Evolutionary conservation across 192 early-diverging fungal species (phyloP).

Genomic region (Coemansia sp.): DNA sequence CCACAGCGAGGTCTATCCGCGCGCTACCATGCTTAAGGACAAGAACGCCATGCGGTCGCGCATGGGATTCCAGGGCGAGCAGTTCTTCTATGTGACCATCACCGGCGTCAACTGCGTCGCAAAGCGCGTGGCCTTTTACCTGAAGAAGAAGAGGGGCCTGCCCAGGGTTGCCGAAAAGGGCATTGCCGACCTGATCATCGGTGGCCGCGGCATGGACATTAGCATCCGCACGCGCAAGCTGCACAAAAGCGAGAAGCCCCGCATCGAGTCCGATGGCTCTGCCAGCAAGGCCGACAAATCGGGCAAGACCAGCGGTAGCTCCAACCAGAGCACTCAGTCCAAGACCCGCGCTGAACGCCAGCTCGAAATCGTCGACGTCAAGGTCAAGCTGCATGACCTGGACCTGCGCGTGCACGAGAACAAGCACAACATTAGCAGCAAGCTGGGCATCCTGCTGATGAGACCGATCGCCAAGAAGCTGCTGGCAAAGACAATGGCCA

Average conservation of each 20-base stretch:
- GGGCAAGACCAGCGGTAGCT: not conserved
- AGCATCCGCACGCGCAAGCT: slow-evolving; percentile 32
- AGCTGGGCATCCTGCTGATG: slow-evolving; percentile 30
- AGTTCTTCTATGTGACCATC: slow-evolving; percentile 45
- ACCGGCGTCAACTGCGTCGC: slow-evolving; percentile 45
- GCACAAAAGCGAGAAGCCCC: slow-evolving; percentile 44
- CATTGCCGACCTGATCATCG: slow-evolving; percentile 36
- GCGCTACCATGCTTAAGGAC: slow-evolving; percentile 33
- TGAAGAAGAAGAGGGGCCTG: slow-evolving; percentile 51
- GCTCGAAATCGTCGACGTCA: slow-evolving; percentile 44
- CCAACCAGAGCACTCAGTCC: not conserved
- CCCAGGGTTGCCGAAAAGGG: slow-evolving; percentile 50
- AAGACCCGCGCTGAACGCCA: slow-evolving; percentile 18
- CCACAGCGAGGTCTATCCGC: slow-evolving; percentile 47
- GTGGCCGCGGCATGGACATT: slow-evolving; percentile 47
- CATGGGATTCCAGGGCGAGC: slow-evolving; percentile 37
- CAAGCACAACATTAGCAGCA: slow-evolving; percentile 45
- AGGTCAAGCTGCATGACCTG: slow-evolving; percentile 39
- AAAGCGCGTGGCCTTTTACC: slow-evolving; percentile 45
- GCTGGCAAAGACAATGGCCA: slow-evolving; percentile 28
- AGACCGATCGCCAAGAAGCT: slow-evolving; percentile 34
- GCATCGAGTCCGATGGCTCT: slow-evolving; percentile 3
- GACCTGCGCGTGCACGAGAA: slow-evolving; percentile 32
- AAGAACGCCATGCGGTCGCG: slow-evolving; percentile 28
- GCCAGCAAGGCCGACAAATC: not conserved